Evolutionary conservation across 2,329 filamentous ascomycete genomes (phyloP).

Genomic region (Chaetomium globosum): DNA sequence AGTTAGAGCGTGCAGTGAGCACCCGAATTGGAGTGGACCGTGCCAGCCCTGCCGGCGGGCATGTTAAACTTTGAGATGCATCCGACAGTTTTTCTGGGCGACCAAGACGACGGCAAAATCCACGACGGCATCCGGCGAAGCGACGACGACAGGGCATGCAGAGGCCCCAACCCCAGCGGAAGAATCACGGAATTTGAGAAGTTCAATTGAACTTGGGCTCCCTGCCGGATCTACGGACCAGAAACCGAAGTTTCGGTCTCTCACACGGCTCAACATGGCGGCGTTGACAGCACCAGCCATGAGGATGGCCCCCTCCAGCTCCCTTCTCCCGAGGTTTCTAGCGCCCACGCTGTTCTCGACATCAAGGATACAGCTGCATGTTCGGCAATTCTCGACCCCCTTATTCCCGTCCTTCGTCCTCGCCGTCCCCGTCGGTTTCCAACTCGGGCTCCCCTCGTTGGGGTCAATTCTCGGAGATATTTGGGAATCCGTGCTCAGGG

Average conservation of each 20-base stretch:
- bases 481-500: slow-evolving; percentile 89
- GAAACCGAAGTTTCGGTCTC: not conserved
- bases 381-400: slow-evolving; percentile 34
- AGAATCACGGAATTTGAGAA: not conserved
- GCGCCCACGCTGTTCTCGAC: slow-evolving; percentile 31
- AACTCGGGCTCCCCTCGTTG: slow-evolving; percentile 59
- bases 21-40: slow-evolving; percentile 31
- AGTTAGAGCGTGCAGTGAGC: slow-evolving; percentile 31
- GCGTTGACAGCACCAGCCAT: slow-evolving; percentile 34
- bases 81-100: slow-evolving; percentile 34
- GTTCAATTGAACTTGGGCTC: not conserved
- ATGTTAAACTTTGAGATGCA: slow-evolving; percentile 17
- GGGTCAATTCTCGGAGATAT: slow-evolving; percentile 75
- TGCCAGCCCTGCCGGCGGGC: slow-evolving; percentile 31
- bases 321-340: slow-evolving; percentile 34
- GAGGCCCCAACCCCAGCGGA: slow-evolving; percentile 9
- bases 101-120: slow-evolving; percentile 20
- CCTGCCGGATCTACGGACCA: not conserved
- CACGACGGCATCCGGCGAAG: slow-evolving; percentile 20
- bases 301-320: slow-evolving; percentile 32
- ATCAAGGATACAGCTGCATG: slow-evolving; percentile 29
- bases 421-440: slow-evolving; percentile 49
- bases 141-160: slow-evolving; percentile 28
- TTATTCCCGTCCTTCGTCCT: slow-evolving; percentile 35
- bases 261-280: slow-evolving; percentile 29